A percentile compares a stretch with the other conserved stretches of the same genome.
Conservation (phyloP, 1,139 yeast genomes). For the Debaryomyces fabryi region DNA sequence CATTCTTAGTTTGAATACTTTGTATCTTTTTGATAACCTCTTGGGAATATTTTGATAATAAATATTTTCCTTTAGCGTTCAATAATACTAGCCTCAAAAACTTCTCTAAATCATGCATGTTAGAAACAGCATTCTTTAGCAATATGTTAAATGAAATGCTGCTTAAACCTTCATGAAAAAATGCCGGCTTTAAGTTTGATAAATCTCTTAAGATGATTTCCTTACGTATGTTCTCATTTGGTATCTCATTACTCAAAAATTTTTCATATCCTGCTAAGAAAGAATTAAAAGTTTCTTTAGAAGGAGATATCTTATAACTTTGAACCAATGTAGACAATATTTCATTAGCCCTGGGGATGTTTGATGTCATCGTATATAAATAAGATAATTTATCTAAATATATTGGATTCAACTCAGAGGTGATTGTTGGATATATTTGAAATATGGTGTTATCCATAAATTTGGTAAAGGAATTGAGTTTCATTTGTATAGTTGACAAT, state of each 20-base stretch:
- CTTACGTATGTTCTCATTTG: slow-evolving; percentile 7
- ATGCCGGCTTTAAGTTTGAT: slow-evolving; percentile 31
- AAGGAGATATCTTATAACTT: slow-evolving; percentile 26
- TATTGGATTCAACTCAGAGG: slow-evolving; percentile 22
- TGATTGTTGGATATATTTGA: slow-evolving; percentile 16
- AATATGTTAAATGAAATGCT: slow-evolving; percentile 24
- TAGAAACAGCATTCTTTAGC: slow-evolving; percentile 24
- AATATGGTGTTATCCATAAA: slow-evolving; percentile 14
- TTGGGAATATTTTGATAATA: slow-evolving; percentile 18
- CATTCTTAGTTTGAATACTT: slow-evolving; percentile 15
- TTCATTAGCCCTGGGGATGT: slow-evolving; percentile 21
- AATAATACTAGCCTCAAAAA: slow-evolving; percentile 27
- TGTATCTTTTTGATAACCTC: slow-evolving; percentile 20
- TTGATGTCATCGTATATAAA: slow-evolving; percentile 24
- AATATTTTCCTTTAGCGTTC: slow-evolving; percentile 11
- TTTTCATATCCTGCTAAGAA: slow-evolving; percentile 20
- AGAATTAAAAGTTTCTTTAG: slow-evolving; percentile 26
- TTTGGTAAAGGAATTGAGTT: slow-evolving; percentile 12
- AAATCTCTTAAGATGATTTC: slow-evolving; percentile 26
- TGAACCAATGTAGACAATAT: slow-evolving; percentile 24
- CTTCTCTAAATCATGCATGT: slow-evolving; percentile 34
- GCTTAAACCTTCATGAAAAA: slow-evolving; percentile 29
- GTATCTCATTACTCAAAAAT: not conserved
- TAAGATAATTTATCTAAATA: slow-evolving; percentile 31
- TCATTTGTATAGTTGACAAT: slow-evolving; percentile 11